Evolutionary conservation across 768 basidiomycete genomes (phyloP).

Genomic region (Cyclocybe cylindracea): DNA sequence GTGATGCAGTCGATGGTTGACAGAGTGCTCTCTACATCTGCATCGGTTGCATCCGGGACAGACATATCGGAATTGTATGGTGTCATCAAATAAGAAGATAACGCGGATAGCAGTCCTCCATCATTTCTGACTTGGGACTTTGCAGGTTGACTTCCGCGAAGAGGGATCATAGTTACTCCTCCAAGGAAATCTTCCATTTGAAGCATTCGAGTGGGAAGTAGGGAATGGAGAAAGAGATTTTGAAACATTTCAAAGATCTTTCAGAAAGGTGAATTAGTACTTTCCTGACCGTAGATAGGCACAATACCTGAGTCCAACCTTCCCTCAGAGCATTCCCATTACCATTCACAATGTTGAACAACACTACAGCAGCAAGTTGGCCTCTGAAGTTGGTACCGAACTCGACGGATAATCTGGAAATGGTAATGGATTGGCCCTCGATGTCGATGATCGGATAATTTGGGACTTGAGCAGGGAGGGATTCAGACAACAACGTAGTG

Average conservation of each 20-base stretch:
- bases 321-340: slow-evolving; percentile 93
- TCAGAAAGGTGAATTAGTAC: not conserved
- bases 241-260: slow-evolving; percentile 99
- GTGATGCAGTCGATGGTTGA: slow-evolving; percentile 95
- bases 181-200: slow-evolving; percentile 99
- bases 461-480: slow-evolving; percentile 67
- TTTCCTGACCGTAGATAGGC: not conserved
- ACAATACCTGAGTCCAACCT: slow-evolving; percentile 84
- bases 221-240: slow-evolving; percentile 91
- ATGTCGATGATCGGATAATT: slow-evolving; percentile 89
- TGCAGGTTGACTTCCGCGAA: slow-evolving; percentile 72
- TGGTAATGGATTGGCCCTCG: slow-evolving; percentile 86
- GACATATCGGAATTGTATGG: slow-evolving; percentile 84
- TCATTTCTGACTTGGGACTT: slow-evolving; percentile 68
- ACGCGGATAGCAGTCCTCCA: slow-evolving; percentile 88
- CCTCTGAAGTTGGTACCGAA: slow-evolving; percentile 96
- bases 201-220: slow-evolving; percentile 86
- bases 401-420: slow-evolving; percentile 88
- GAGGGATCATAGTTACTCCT: slow-evolving; percentile 90
- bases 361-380: slow-evolving; percentile 93
- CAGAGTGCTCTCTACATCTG: slow-evolving; percentile 91
- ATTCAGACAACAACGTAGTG: slow-evolving; percentile 81
- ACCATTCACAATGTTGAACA: slow-evolving; percentile 97
- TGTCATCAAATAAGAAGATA: slow-evolving; percentile 96
- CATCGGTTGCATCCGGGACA: slow-evolving; percentile 86